These are phyloP conservation scores for Ailanthus altissimus DNA, from an alignment of 345 rosid species.

Conservation along the genomic window DNA sequence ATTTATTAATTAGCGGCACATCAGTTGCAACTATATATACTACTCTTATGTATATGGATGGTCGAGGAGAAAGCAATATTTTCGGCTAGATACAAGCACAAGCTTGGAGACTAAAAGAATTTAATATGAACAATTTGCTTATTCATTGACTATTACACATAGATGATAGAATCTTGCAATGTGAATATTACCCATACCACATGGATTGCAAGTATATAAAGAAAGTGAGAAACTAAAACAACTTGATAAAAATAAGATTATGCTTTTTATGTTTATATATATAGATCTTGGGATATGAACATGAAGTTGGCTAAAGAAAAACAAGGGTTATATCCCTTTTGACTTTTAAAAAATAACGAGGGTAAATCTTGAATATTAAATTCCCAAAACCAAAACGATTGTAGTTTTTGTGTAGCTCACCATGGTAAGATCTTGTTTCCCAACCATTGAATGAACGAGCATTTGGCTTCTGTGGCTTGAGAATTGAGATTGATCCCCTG, in stretches of 20 bases:
- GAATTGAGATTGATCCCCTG: not conserved
- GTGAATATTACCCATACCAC: not conserved
- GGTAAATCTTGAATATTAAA: not conserved
- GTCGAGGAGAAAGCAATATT: too few relatives aligned
- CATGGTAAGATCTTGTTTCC: not conserved
- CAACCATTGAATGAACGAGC: constrained; percentile 14
- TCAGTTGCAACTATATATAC: too few relatives aligned
- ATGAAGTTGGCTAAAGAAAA: not conserved
- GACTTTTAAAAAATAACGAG: not conserved
- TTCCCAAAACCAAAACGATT: not conserved
- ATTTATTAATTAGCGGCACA: too few relatives aligned
- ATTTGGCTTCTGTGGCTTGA: constrained; percentile 5
- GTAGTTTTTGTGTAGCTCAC: constrained; percentile 5
- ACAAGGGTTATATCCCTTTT: too few relatives aligned
- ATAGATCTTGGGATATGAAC: not conserved
- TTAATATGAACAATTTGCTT: not conserved
- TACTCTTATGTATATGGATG: too few relatives aligned
- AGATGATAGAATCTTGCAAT: not conserved
- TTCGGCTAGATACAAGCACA: too few relatives aligned
- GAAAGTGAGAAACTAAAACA: not conserved
- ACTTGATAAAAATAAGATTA: not conserved
- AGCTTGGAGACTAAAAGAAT: not conserved
- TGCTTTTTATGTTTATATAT: too few relatives aligned
- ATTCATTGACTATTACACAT: not conserved
- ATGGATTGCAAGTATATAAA: not conserved